These are phyloP conservation scores for Mortierella sp. DNA, from an alignment of 371 early-diverging fungal species.

Conservation along the genomic window DNA sequence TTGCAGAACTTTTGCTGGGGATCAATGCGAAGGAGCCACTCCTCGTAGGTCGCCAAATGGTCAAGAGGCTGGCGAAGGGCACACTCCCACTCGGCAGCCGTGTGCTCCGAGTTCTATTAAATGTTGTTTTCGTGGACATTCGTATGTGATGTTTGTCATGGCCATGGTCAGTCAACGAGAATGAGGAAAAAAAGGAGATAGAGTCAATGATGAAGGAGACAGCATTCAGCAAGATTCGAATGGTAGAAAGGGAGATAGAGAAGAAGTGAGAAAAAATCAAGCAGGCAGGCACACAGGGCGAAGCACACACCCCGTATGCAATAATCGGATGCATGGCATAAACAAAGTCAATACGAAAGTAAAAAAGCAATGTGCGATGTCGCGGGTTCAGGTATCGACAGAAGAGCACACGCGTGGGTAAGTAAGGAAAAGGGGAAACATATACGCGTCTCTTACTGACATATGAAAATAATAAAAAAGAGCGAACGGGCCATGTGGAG, in stretches of 20 bases:
- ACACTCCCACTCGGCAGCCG: constrained; percentile 37
- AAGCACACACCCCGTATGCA: not conserved
- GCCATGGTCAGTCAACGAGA: not conserved
- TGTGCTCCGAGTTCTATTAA: constrained; percentile 54
- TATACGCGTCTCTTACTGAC: not conserved
- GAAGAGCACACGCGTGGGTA: not conserved
- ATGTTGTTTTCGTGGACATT: not conserved
- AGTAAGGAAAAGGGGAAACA: not conserved
- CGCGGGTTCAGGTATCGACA: not conserved
- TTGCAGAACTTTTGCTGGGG: constrained; percentile 34
- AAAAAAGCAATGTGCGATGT: not conserved
- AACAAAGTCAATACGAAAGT: not conserved
- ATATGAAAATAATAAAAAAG: not conserved
- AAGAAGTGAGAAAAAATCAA: not conserved
- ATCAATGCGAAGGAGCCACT: constrained; percentile 48
- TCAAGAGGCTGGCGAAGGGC: constrained; percentile 61
- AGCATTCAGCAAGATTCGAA: constrained; percentile 21
- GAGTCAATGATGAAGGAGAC: not conserved
- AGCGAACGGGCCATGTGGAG: constrained; percentile 1
- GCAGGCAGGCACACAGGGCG: not conserved
- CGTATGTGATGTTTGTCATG: not conserved
- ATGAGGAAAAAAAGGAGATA: constrained; percentile 15
- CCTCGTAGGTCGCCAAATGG: constrained; percentile 34
- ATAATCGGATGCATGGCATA: constrained; percentile 9
- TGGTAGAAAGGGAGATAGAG: constrained; percentile 4